These are phyloP conservation scores for Boletus rubroflammeus DNA, from an alignment of 768 basidiomycete genomes.

Conservation along the genomic window DNA sequence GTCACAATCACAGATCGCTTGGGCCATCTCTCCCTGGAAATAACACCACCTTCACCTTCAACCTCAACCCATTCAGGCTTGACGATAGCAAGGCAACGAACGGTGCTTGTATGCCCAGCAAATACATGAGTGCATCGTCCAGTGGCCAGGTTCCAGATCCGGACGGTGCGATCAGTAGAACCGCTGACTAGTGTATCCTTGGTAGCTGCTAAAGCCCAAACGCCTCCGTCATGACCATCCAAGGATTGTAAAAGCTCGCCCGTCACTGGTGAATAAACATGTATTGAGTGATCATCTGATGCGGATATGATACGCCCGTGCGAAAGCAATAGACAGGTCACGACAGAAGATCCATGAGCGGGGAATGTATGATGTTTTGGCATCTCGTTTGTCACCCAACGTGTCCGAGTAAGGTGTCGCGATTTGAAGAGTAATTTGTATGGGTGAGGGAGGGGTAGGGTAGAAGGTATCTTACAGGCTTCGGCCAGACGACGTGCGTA, in stretches of 20 bases:
- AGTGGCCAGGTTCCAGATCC: constrained; percentile 83
- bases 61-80: constrained; percentile 86
- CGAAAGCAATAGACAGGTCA: constrained; percentile 95
- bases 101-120: constrained; percentile 94
- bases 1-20: constrained; percentile 71
- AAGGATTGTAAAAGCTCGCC: constrained; percentile 73
- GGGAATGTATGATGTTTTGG: constrained; percentile 80
- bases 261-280: constrained; percentile 85
- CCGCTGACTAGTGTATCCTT: constrained; percentile 89
- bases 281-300: constrained; percentile 95
- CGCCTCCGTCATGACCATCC: constrained; percentile 91
- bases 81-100: constrained; percentile 92
- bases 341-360: constrained; percentile 85
- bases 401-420: constrained; percentile 71
- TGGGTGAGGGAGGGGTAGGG: constrained; percentile 75
- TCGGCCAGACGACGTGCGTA: constrained; percentile 53
- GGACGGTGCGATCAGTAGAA: constrained; percentile 88
- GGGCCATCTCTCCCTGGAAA: constrained; percentile 68
- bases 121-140: constrained; percentile 90
- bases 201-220: constrained; percentile 92
- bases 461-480: constrained; percentile 36
- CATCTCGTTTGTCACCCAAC: constrained; percentile 72
- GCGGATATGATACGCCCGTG: constrained; percentile 94
- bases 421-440: constrained; percentile 94
- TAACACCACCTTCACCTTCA: constrained; percentile 57